Conservation (phyloP, 768 basidiomycete genomes). For the Termitomyces heimii region DNA sequence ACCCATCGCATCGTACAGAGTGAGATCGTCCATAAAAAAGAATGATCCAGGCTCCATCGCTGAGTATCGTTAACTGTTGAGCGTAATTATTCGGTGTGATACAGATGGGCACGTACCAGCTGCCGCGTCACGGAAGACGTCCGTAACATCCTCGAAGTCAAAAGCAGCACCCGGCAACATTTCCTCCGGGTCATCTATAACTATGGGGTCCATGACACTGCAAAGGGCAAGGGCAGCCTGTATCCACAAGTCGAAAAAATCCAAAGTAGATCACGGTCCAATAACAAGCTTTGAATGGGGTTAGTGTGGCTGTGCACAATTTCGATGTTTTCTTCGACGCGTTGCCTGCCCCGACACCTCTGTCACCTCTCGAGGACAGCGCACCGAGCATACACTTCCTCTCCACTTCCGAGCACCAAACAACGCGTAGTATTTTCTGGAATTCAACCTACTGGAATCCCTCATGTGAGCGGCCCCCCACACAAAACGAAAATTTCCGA, state of each 20-base stretch:
- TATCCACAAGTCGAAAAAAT: not conserved
- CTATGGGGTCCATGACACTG: slow-evolving; percentile 8
- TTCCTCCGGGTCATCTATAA: slow-evolving; percentile 14
- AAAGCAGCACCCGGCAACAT: slow-evolving; percentile 50
- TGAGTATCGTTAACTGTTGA: slow-evolving; percentile 10
- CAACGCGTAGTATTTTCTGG: slow-evolving; percentile 71
- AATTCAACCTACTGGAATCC: slow-evolving; percentile 90
- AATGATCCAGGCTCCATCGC: slow-evolving; percentile 63
- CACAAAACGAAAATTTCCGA: slow-evolving; percentile 3
- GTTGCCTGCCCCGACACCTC: slow-evolving; percentile 6
- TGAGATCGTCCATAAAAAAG: slow-evolving; percentile 63
- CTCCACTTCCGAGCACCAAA: not conserved
- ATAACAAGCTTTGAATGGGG: not conserved
- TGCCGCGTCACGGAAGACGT: slow-evolving; percentile 52
- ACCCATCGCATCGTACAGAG: slow-evolving; percentile 88
- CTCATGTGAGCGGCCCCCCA: slow-evolving; percentile 56
- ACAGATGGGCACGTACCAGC: slow-evolving; percentile 38
- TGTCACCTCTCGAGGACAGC: slow-evolving; percentile 13
- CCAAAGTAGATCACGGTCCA: not conserved
- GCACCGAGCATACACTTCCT: slow-evolving; percentile 14
- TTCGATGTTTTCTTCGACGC: slow-evolving; percentile 16
- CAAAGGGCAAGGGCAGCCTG: not conserved
- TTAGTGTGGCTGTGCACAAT: slow-evolving; percentile 18
- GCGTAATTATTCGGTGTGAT: not conserved
- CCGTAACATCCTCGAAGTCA: slow-evolving; percentile 59